Base-by-base conservation (phyloP, 73 alveolate genomes). In the Breviolum minutum region DNA sequence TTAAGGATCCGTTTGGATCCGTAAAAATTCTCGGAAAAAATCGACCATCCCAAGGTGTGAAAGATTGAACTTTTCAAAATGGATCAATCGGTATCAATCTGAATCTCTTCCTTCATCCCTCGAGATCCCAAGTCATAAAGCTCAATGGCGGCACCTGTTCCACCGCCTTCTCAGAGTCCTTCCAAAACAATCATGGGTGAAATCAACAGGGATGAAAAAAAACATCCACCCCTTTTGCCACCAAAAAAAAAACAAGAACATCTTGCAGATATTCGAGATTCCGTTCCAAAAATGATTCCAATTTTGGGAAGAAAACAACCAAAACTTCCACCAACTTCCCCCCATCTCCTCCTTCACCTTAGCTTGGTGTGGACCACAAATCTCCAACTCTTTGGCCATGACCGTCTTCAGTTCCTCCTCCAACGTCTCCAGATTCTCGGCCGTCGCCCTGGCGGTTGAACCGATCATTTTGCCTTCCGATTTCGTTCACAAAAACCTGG, bases 281-380 rank as follows among this genome's bases (percentile, higher is more conserved):
- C 22, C 1, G 2, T 12, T 30, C 27, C 7, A 13, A 0, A 32
- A 14, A 19, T 8, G 12, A 5, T 27, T 11, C 12, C 8, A 29
- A n/a, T 64, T 40, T 3, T 40, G 54, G 54, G 54, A 40, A 3
- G 54, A 30, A 12, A 1, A 40, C 3, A 40, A 40, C 54, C 54
- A 40, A 40, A 40, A 40, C 63, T 63, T 12, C 63, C 54, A 2
- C 7, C 85, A 19, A 2, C 96, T 22, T 61, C 69, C 60, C 60
- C 70, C 27, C 19, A 12, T n/a, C 87, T 92, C 97, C 97, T 92
- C 97, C 79, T 92, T 71, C 84, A 92, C 19, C 89, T 92, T 92
- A 64, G 63, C 85, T 32, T 92, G 64, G 30, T 70, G 87, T 24
- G 70, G 77, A 1, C 89, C 97, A 48, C 97, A 92, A 54, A 64